Base-by-base conservation (phyloP, 495 filamentous ascomycete genomes). In the Collariella sp. region DNA sequence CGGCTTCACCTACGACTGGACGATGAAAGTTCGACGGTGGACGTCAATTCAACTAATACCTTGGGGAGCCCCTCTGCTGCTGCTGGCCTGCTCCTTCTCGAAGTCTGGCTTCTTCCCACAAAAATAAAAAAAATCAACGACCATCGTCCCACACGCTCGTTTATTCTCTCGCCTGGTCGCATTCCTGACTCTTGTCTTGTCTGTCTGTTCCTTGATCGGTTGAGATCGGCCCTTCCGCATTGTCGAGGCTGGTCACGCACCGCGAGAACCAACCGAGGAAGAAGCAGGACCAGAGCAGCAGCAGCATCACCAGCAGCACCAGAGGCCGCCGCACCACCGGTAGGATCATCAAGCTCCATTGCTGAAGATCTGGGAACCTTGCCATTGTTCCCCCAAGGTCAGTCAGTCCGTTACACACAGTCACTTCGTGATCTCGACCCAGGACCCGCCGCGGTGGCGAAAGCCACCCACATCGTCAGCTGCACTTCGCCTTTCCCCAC, bases 71-170 rank as follows among this genome's bases (percentile, higher is more conserved):
- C 50, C 56, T 58, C 56, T 7, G 26, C 50, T 19, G 52, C 31
- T 50, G 34, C 57, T 47, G 33, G 22, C n/a, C 13, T 16, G 44
- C 26, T 35, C 33, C 20, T 39, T 18, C 41, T 54, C 41, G 46
- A 40, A 39, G 33, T 50, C 24, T n/a, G n/a, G n/a, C n/a, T 46
- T 36, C 46, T n/a, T 38, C 19, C 7, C 26, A 23, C 43, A 15
- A 39, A 39, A 15, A 52, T 12, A 39, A 46, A 39, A 36, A 29
- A 48, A 38, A 38, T 20, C 50, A 52, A 46, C 41, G 45, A 38
- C 20, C 50, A 54, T 46, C 36, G 46, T 59, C 47, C 51, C 55
- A 54, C 46, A 59, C 57, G 57, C 52, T 59, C 57, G 57, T 59
- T 59, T 55, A 15, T 47, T 31, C n/a, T 9, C 40, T 7, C 38